Percentiles rank a stretch among this genome's conserved stretches.
Evolutionary conservation across 2,329 filamentous ascomycete genomes (phyloP).

Genomic region (Phialocephala sp.): DNA sequence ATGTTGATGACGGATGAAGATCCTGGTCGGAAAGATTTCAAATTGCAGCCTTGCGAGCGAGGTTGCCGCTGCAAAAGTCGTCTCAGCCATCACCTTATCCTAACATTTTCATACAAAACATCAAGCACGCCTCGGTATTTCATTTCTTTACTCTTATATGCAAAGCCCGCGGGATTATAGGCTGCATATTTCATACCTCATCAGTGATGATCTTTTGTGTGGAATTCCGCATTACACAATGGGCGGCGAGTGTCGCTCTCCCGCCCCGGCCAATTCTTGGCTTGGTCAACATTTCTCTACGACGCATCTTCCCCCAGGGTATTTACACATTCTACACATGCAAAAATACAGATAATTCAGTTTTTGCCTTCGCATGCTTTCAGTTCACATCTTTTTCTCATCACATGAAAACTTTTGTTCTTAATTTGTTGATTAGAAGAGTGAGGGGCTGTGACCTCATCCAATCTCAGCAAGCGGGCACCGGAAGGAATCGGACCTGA

Average conservation of each 20-base stretch:
- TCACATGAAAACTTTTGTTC: constrained; percentile 12
- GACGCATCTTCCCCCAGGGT: background rate
- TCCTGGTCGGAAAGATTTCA: background rate
- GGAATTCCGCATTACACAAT: constrained; percentile 5
- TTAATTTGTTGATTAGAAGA: constrained; percentile 3
- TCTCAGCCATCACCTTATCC: background rate
- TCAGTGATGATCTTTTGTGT: background rate
- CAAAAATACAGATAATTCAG: background rate
- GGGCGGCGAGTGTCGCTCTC: background rate
- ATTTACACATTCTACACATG: background rate
- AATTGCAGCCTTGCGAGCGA: constrained; percentile 24
- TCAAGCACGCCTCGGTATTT: background rate
- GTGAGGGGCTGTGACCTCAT: constrained; percentile 10
- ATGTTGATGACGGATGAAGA: background rate
- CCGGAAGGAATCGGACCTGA: constrained; percentile 8
- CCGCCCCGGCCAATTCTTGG: background rate
- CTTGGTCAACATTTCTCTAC: constrained; percentile 2
- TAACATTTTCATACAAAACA: background rate
- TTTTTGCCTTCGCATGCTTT: constrained; percentile 8
- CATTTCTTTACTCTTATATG: background rate
- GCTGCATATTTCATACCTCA: background rate
- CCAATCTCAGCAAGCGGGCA: constrained; percentile 8
- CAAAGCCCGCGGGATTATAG: background rate
- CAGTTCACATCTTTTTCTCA: background rate
- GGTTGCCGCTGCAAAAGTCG: background rate